phyloP scores from a whole-genome alignment of 192 early-diverging fungal species.

The Mortierella antarctica region DNA sequence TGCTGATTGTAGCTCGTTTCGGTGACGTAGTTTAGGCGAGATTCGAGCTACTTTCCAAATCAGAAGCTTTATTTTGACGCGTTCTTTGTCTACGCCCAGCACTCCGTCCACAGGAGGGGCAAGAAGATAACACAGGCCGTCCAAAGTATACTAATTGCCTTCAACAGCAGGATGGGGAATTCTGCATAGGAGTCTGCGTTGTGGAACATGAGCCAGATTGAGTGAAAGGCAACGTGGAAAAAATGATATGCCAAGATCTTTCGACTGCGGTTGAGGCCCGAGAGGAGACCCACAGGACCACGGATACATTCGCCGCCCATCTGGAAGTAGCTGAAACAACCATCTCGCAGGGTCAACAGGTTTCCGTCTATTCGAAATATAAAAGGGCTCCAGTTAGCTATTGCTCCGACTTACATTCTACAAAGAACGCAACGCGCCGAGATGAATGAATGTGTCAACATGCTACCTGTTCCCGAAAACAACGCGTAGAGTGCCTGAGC shows the following conservation, averaged over 20 bases:
- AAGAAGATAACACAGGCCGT: constrained; percentile 52
- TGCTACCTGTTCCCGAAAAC: constrained; percentile 75
- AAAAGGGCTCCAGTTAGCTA: neutral
- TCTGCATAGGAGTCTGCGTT: constrained; percentile 50
- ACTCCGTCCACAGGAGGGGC: constrained; percentile 60
- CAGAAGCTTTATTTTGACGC: neutral
- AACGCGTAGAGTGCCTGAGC: constrained; percentile 91
- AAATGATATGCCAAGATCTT: constrained; percentile 85
- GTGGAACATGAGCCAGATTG: constrained; percentile 63
- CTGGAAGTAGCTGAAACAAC: constrained; percentile 88
- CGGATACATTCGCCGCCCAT: constrained; percentile 82
- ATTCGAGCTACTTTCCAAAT: neutral
- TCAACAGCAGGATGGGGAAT: constrained; percentile 55
- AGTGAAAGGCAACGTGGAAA: constrained; percentile 85
- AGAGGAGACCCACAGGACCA: constrained; percentile 85
- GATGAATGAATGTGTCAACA: too few species aligned
- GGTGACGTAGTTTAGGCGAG: neutral
- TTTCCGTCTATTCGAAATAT: constrained; percentile 64
- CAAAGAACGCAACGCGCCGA: too few species aligned
- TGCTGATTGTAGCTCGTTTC: neutral
- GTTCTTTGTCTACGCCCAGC: constrained; percentile 6
- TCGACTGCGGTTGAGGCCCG: constrained; percentile 76
- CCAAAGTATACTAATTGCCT: constrained; percentile 52
- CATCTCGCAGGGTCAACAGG: constrained; percentile 77
- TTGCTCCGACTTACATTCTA: too few species aligned